phyloP scores from a whole-genome alignment of 768 basidiomycete species.

The Hypsizygus marmoreus region DNA sequence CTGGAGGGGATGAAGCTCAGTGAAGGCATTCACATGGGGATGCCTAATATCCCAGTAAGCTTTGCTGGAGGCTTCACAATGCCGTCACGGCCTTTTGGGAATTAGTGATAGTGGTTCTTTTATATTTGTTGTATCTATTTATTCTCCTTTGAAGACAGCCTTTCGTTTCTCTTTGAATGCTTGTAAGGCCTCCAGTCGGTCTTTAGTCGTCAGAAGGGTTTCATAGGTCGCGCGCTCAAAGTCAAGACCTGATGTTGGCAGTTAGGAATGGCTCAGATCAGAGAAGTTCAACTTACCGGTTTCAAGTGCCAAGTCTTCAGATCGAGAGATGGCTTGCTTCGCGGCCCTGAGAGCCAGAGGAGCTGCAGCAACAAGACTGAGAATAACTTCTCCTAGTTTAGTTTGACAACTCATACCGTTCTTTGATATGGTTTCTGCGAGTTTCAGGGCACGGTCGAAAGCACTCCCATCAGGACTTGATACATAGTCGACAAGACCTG shows the following conservation, averaged over 20 bases:
- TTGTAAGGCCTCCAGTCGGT: constrained; percentile 79
- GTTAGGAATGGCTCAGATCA: not conserved
- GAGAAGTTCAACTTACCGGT: constrained; percentile 47
- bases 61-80: constrained; percentile 57
- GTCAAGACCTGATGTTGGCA: constrained; percentile 65
- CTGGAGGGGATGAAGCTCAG: constrained; percentile 66
- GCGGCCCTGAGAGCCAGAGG: constrained; percentile 87
- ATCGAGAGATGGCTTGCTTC: constrained; percentile 81
- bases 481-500: constrained; percentile 84
- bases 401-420: constrained; percentile 58
- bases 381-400: too few species aligned
- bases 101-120: constrained; percentile 21
- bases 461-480: constrained; percentile 60
- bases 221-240: constrained; percentile 89
- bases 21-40: constrained; percentile 60
- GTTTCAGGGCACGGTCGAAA: constrained; percentile 65
- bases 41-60: constrained; percentile 56
- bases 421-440: constrained; percentile 67
- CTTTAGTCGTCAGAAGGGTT: constrained; percentile 68
- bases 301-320: constrained; percentile 78
- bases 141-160: constrained; percentile 84
- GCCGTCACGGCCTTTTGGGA: constrained; percentile 44
- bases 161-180: constrained; percentile 86
- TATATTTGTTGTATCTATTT: constrained; percentile 27
- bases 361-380: too few species aligned